Base-by-base conservation (phyloP, 805 yeast species). In the Debaryomyces hansenii region DNA sequence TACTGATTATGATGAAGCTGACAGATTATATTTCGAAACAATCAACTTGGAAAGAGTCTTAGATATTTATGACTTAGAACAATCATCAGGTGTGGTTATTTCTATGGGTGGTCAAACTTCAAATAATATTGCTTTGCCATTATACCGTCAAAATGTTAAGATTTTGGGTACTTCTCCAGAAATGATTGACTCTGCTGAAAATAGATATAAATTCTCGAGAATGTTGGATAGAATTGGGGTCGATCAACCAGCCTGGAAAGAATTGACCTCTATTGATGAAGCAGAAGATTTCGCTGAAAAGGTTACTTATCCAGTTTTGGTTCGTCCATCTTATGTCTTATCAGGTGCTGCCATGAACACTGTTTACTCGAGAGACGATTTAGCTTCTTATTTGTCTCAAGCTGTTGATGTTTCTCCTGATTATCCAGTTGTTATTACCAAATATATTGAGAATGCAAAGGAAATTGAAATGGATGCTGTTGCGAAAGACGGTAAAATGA, bases 331-430 rank as follows among this genome's bases (percentile, higher is more conserved):
- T 20, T 92, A 92, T 64, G 99, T 92, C 34, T 76, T 92, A 52
- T 90, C 97, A 37, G 99, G 99, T 75, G 99, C 99, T 57, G 99
- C 99, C 48, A 92, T 92, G 99, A 90, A 90, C 73, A 90, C 96
- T 37, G 96, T 91, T 46, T 90, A 90, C 75, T 83, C 96, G 28
- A 79, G 80, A 62, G 94, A 85, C 57, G 98, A 92, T 64, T 78
- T 92, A 64, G 95, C 87, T 40, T 82, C 86, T 12, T 90, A 90
- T 69, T 77, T 92, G 67, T 79, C 87, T 49, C 96, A 94, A 69
- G 99, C 99, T 45, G 97, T 89, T 47, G 96, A 90, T 56, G 98
- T 92, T 51, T 92, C 98, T 40, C 95, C 96, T 50, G 99, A 92
- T 61, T 90, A 91, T 69, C 99, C 99, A 18, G 99, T 92, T 51